Evolutionary conservation across 2,329 filamentous ascomycete genomes (phyloP), one percentile per base, ranked within the genome.

Genomic region (Cercospora canescens): DNA sequence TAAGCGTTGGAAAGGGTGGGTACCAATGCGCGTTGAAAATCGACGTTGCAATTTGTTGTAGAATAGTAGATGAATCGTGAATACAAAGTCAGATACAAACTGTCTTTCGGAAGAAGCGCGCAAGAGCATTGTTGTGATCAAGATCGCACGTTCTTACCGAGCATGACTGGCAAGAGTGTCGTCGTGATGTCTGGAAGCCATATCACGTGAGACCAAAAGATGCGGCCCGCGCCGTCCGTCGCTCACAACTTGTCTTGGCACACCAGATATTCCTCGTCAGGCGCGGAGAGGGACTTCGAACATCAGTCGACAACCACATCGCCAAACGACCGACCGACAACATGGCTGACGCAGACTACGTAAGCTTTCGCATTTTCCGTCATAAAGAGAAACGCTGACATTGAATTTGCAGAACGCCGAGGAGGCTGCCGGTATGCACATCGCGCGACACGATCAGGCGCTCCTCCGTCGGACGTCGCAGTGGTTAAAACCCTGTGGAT

Each of bases 311-410:
- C 72, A 75, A 75, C 74, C 48, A 60, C 66, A 66, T 60, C 60
- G 75, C 76, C 39, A 45, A 58, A 57, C 73, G 77, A 77, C 79
- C 79, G 74, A 81, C 77, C 85, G 87, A 71, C 73, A 71, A 65
- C 85, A 94, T 94, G 92, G 92, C 92, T 89, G 92, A 94, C 87
- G 81, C 84, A 78, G 90, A 93, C 86, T 95, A 95, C 86, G 91
- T 94, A 87, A 84, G 91, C 91, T 74, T 82, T 73, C 64, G 72
- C n/a, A 48, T 37, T 18, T 60, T 69, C 71, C 63, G 71, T 70
- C n/a, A 11, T 14, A 14, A 54, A 37, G 24, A 45, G 9, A 32
- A 34, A 21, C 18, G 39, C 32, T 41, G 34, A 64, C 75, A 75
- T 73, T 63, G 7, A 32, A 35, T 60, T 54, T 62, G 77, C 79